Base-by-base conservation (phyloP, 805 yeast species). In the Priceomyces haplophilus region DNA sequence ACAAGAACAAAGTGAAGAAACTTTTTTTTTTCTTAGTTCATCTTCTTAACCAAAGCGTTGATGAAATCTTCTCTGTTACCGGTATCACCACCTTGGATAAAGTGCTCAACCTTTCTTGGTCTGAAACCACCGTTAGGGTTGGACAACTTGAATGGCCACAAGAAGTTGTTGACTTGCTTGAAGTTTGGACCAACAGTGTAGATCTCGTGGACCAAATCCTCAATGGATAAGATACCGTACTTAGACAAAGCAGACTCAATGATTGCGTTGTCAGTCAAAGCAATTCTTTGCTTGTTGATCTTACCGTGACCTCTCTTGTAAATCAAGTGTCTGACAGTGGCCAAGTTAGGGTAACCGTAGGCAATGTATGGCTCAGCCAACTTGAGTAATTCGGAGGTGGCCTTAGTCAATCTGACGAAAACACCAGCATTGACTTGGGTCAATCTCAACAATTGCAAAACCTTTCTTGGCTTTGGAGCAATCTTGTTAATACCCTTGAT, bases 381-480 rank as follows among this genome's bases (percentile, higher is more conserved):
- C 74, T 82, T 88, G 74, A 88, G 80, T 69, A 88, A 83, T 81
- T 88, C 96, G 59, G 82, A 62, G 65, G 97, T 88, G 64, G 97
- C 96, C 83, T 88, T 88, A 83, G 95, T 88, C 64, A 88, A 83
- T 76, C 85, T 88, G 68, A 88, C 95, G 68, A 88, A 88, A 56
- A 86, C 93, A 83, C 91, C 97, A 64, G 93, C 80, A 82, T 88
- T 88, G 75, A 88, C 86, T 80, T 87, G 95, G 70, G 83, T 80
- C 75, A 88, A 83, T 82, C 96, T 85, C 74, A 88, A 80, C 71
- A 89, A 82, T 78, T 85, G 96, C 73, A 88, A 75, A 65, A 90
- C 96, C 87, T 90, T 90, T 87, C 97, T 89, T 83, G 97, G 96
- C 85, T 90, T 90, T 68, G 97, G 97, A 69, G 97, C 87, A 64